Evolutionary conservation across 2,329 filamentous ascomycete genomes (phyloP).

Genomic region (Alternaria novae-zelandiae): DNA sequence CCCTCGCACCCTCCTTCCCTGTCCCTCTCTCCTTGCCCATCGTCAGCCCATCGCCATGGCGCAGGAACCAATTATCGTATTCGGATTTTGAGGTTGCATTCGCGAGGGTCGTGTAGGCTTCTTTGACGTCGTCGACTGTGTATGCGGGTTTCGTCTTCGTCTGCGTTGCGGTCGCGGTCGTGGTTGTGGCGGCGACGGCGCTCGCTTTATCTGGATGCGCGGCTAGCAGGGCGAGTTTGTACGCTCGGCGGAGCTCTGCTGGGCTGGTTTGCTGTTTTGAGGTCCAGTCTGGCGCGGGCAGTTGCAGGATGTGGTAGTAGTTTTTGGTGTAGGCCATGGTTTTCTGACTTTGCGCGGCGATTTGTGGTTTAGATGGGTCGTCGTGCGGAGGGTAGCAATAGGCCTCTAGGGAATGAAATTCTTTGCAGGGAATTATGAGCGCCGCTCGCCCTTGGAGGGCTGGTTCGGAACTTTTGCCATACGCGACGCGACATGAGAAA

Average conservation of each 20-base stretch:
- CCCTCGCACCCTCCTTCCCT: not conserved
- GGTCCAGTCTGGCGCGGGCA: conserved; percentile 15
- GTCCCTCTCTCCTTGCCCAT: not conserved
- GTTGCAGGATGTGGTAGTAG: conserved; percentile 38
- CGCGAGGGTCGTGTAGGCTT: conserved; percentile 63
- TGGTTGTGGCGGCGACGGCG: not conserved
- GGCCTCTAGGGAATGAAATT: not conserved
- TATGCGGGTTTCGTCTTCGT: conserved; percentile 16
- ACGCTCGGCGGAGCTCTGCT: conserved; percentile 50
- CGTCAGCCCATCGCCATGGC: conserved; percentile 1
- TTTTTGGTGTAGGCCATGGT: conserved; percentile 35
- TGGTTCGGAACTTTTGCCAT: not conserved
- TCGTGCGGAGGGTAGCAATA: not conserved
- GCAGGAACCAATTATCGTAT: conserved; percentile 43
- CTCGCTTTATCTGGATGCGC: conserved; percentile 65
- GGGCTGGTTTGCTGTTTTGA: conserved; percentile 1
- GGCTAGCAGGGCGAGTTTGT: conserved; percentile 62
- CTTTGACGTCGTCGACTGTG: conserved; percentile 64
- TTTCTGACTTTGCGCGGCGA: not conserved
- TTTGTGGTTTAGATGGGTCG: not conserved
- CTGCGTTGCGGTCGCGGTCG: not conserved
- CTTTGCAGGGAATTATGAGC: not conserved
- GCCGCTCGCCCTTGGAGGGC: conserved; percentile 1
- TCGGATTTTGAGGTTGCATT: conserved; percentile 52
- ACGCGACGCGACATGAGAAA: conserved; percentile 5